Conservation (phyloP, 192 early-diverging fungal species). For the Paraglomus occultum region DNA sequence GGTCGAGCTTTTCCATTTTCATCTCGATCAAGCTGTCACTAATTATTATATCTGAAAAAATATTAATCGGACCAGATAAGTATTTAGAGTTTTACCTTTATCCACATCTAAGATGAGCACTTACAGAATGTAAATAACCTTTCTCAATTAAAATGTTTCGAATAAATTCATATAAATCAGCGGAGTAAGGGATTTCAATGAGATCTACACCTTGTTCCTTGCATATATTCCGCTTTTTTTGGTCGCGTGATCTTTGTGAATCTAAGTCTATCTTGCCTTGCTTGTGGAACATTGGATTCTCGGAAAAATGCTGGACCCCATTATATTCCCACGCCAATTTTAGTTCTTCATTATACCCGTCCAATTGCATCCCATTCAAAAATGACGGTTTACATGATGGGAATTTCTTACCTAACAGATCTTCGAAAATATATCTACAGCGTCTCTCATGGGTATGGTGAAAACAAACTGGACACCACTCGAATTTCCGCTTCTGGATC, state of each 20-base stretch:
- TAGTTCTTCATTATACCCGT: constrained; percentile 6
- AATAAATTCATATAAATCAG: background rate
- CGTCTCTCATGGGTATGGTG: background rate
- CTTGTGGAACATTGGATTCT: constrained; percentile 10
- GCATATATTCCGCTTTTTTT: constrained; percentile 8
- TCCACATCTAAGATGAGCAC: too few relatives aligned
- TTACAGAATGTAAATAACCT: constrained; percentile 25
- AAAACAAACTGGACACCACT: background rate
- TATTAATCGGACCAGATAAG: too few relatives aligned
- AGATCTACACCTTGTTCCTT: background rate
- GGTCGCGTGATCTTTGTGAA: background rate
- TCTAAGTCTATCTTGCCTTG: constrained; percentile 1
- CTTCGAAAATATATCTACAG: background rate
- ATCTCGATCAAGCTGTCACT: background rate
- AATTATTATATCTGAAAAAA: too few relatives aligned
- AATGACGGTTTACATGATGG: background rate
- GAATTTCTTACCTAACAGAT: constrained; percentile 9
- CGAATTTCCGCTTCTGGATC: constrained; percentile 1
- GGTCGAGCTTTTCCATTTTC: constrained; percentile 14
- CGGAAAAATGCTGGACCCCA: background rate
- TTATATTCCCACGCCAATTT: background rate
- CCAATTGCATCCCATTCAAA: constrained; percentile 5
- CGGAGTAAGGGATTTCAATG: background rate
- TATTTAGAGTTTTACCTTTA: too few relatives aligned
- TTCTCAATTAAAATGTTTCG: background rate